A percentile compares a stretch with the other conserved stretches of the same genome.
Conservation (phyloP, 805 yeast species). For the Wickerhamomyces chaumierensis region DNA sequence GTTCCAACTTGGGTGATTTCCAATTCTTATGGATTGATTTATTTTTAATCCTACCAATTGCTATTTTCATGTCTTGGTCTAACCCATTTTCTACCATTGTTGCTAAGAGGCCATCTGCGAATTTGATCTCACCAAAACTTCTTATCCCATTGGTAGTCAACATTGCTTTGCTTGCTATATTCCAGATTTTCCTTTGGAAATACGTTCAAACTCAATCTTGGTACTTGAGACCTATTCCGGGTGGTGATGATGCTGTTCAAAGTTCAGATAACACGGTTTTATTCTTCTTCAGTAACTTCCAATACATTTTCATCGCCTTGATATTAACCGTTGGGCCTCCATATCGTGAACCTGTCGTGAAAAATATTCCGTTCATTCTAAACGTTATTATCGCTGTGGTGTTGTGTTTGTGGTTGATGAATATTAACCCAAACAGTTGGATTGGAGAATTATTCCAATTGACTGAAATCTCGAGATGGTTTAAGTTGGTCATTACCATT, state of each 20-base stretch:
- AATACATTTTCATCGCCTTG: conserved; percentile 75
- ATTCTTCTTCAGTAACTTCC: conserved; percentile 75
- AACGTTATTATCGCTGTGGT: conserved; percentile 42
- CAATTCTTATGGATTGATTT: conserved; percentile 92
- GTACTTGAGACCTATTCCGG: conserved; percentile 76
- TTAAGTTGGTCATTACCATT: conserved; percentile 39
- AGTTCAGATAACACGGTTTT: conserved; percentile 85
- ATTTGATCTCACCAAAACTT: conserved; percentile 80
- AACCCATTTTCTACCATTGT: conserved; percentile 53
- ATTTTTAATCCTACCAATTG: conserved; percentile 84
- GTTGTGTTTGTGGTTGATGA: conserved; percentile 45
- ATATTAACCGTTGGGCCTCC: conserved; percentile 92
- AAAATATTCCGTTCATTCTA: conserved; percentile 59
- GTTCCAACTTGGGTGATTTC: conserved; percentile 92
- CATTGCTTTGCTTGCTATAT: conserved; percentile 47
- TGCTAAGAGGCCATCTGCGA: conserved; percentile 83
- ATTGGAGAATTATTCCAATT: conserved; percentile 68
- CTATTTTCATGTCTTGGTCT: conserved; percentile 97
- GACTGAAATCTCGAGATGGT: conserved; percentile 41
- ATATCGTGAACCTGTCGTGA: conserved; percentile 63
- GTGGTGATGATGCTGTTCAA: conserved; percentile 69
- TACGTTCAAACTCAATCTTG: conserved; percentile 48
- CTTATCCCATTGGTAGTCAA: conserved; percentile 74
- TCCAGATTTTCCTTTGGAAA: conserved; percentile 64
- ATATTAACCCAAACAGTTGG: conserved; percentile 35